Base-by-base conservation (phyloP, 2,329 filamentous ascomycete species). In the Endoconidiophora polonica region DNA sequence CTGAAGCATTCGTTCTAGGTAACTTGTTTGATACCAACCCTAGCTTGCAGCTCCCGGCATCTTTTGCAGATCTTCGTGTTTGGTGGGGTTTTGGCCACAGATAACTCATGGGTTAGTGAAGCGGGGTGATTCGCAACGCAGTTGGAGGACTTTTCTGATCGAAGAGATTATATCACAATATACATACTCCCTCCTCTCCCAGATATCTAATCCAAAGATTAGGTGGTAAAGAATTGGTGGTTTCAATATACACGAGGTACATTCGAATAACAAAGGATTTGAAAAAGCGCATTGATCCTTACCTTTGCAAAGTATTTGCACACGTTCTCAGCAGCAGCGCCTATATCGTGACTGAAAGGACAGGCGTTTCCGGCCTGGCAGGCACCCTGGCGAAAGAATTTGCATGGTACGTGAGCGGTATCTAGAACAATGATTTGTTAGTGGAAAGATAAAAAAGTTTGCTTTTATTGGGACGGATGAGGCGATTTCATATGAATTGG, bases 251-350 rank as follows among this genome's bases (percentile, higher is more conserved):
- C 29, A 10, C 29, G 29, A 12, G 29, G 12, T 33, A 33, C 7
- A 33, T 12, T 33, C 29, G 29, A 33, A 41, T 10, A 29, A 33
- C 20, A 18, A 26, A 12, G 22, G 38, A 16, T 20, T 12, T n/a
- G 44, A 20, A 44, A 6, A 23, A 6, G 18, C 4, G 16, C 12
- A 9, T 23, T 22, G 16, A 42, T 18, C 22, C 69, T 59, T 70
- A 94, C 87, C 81, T 96, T 98, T 61, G 88, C 84, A 65, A 96
- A 98, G 69, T 96, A 98, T 68, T 96, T 98, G 80, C 91, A 98
- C 56, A 93, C 79, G 55, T 84, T 88, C 63, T 95, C 86, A 47
- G 83, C 77, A 39, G 87, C 78, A 26, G 80, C 76, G 62, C 91
- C 85, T 56, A 91, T 79, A 56, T 93, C 90, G 68, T 98, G 91